Evolutionary conservation across 306 rosid genomes (phyloP), one percentile per base, ranked within the genome.

Genomic region (Prunus davidiana): DNA sequence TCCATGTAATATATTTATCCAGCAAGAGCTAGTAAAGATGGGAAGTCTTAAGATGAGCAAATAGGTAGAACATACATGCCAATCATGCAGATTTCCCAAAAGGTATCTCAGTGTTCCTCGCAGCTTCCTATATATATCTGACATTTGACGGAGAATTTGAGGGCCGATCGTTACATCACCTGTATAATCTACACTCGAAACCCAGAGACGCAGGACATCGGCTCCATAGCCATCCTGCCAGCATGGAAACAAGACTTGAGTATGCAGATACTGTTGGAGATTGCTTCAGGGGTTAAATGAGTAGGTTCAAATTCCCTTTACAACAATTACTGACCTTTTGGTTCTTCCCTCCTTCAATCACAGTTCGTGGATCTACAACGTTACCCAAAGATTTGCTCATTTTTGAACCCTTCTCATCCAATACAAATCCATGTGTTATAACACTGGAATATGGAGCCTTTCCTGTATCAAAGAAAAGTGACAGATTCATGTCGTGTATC

Each of bases 371-470:
- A 79, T 95, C 96, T 67, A 95, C 91, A 67, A 95, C 98, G 76
- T 95, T 95, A 60, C 99, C 99, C 91, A 92, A 82, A 78, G 99
- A 95, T 85, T 95, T 95, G 92, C 99, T 95, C 99, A 95, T 95
- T 84, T 95, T 95, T n/a, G 86, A 84, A 80, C 99, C 99, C 10
- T 87, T 95, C 88, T 95, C 98, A 75, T 95, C 99, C 96, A 95
- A 79, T 75, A 81, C 99, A 86, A 95, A 95, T 76, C 99, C 99
- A 83, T 95, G 99, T 30, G 99, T 95, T 79, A 95, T 20, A 76
- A 95, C 99, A 78, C 93, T 66, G 69, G 88, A 84, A 84, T 92
- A 95, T 78, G 99, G 99, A 84, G 99, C 99, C 87, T 75, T 87
- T 79, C 99, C 99, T 95, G 92, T 78, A 77, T 66, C 76, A 72